Percentiles rank a stretch among this genome's conserved stretches.
Conservation (phyloP, 2,329 filamentous ascomycete species). For the Pseudogymnoascus sp. region DNA sequence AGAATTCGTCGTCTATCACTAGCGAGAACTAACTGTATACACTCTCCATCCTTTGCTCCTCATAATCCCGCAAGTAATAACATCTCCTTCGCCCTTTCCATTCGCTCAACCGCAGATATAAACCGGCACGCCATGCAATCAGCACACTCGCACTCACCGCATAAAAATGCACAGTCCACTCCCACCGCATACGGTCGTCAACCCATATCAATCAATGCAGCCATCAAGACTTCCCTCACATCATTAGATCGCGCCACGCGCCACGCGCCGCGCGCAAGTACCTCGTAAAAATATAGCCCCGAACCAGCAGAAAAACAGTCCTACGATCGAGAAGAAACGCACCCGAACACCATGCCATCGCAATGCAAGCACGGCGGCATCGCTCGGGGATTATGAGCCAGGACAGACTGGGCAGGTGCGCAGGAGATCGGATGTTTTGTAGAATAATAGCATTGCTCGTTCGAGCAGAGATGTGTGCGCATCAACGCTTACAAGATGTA, state of each 20-base stretch:
- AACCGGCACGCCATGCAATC: constrained; percentile 2
- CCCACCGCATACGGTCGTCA: background rate
- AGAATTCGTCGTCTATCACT: background rate
- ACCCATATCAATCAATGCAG: background rate
- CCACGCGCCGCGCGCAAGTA: background rate
- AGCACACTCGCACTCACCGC: background rate
- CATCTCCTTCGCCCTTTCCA: background rate
- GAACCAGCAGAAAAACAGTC: constrained; percentile 4
- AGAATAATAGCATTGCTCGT: constrained; percentile 1
- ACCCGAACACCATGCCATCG: background rate
- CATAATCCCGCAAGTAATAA: background rate
- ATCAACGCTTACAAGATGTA: constrained; percentile 42
- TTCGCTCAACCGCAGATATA: constrained; percentile 2
- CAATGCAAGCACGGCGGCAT: background rate
- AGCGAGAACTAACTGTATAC: constrained; percentile 1
- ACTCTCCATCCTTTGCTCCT: background rate
- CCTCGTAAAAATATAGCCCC: constrained; percentile 4
- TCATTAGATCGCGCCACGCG: background rate
- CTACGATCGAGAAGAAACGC: background rate
- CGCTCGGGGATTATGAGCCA: background rate
- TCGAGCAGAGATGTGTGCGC: background rate
- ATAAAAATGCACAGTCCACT: background rate
- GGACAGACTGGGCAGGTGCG: background rate
- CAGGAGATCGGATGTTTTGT: background rate
- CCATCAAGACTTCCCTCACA: background rate